phyloP scores from a whole-genome alignment of 306 rosid species.

The Ceratonia siliqua region DNA sequence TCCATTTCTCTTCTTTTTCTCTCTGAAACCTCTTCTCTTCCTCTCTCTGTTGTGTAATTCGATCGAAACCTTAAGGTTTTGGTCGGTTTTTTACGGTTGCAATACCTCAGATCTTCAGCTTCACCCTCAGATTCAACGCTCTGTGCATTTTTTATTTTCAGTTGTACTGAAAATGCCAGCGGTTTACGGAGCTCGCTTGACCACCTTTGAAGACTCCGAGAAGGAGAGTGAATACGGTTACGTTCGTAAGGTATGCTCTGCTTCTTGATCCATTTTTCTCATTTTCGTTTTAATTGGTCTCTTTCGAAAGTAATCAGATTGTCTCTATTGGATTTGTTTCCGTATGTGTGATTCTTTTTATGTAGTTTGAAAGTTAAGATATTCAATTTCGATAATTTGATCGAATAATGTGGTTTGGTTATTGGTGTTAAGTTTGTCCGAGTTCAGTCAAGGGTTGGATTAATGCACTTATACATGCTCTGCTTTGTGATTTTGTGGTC shows the following conservation, averaged over 20 bases:
- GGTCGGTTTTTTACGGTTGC: conserved; percentile 9
- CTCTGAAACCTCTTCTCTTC: neutral
- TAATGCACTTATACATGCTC: neutral
- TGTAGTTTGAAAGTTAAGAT: neutral
- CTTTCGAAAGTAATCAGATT: neutral
- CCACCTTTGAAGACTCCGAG: conserved; percentile 96
- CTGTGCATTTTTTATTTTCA: neutral
- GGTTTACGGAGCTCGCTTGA: conserved; percentile 82
- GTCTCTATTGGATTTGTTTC: conserved; percentile 11
- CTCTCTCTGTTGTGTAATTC: conserved; percentile 1
- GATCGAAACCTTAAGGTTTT: conserved; percentile 43
- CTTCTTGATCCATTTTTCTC: neutral
- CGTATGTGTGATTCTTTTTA: neutral
- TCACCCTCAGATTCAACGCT: conserved; percentile 3
- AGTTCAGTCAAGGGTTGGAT: neutral
- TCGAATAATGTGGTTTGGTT: neutral
- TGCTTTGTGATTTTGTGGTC: neutral
- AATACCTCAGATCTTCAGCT: conserved; percentile 20
- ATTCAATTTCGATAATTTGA: neutral
- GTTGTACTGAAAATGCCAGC: conserved; percentile 68
- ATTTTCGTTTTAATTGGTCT: neutral
- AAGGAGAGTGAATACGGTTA: conserved; percentile 99
- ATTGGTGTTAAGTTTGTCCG: neutral
- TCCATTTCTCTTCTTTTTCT: neutral
- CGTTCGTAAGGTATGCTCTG: conserved; percentile 80